Conservation (phyloP, 495 filamentous ascomycete genomes). For the Penicillium bovifimosum region DNA sequence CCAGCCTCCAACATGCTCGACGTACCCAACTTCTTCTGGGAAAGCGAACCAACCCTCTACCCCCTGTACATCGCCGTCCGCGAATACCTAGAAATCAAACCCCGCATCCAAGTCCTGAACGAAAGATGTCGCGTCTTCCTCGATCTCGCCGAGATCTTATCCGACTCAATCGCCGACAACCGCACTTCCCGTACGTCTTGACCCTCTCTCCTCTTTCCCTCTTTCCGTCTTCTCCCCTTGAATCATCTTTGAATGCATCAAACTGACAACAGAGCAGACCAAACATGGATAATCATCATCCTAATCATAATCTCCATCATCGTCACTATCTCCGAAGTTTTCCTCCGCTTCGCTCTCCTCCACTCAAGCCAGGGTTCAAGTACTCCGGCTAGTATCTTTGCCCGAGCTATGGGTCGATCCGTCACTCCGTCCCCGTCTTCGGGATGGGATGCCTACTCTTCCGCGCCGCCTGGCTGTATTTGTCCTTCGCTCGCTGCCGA, state of each 20-base stretch:
- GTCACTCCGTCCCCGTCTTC: constrained; percentile 10
- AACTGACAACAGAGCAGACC: constrained; percentile 28
- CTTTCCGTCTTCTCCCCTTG: too few species aligned
- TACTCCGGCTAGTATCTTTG: constrained; percentile 15
- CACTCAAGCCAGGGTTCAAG: constrained; percentile 30
- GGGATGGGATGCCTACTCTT: constrained; percentile 9
- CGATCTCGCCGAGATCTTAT: constrained; percentile 91
- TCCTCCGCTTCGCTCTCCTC: constrained; percentile 78
- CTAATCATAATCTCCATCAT: constrained; percentile 86
- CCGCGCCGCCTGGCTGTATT: constrained; percentile 20
- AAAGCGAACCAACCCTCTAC: constrained; percentile 88
- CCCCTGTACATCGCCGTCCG: constrained; percentile 92
- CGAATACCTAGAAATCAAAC: constrained; percentile 96
- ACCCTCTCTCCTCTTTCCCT: not conserved
- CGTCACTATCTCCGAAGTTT: constrained; percentile 86
- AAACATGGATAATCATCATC: constrained; percentile 98
- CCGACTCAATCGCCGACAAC: constrained; percentile 84
- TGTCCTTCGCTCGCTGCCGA: constrained; percentile 20
- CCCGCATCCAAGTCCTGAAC: constrained; percentile 89
- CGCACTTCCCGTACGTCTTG: constrained; percentile 69
- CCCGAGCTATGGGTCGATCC: constrained; percentile 21
- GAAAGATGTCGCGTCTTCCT: constrained; percentile 95
- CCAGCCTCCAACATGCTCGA: constrained; percentile 94
- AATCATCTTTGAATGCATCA: not conserved
- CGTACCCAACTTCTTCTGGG: constrained; percentile 99